Conservation (phyloP, 352 stramenopile genomes). For the Phytophthora sp. region DNA sequence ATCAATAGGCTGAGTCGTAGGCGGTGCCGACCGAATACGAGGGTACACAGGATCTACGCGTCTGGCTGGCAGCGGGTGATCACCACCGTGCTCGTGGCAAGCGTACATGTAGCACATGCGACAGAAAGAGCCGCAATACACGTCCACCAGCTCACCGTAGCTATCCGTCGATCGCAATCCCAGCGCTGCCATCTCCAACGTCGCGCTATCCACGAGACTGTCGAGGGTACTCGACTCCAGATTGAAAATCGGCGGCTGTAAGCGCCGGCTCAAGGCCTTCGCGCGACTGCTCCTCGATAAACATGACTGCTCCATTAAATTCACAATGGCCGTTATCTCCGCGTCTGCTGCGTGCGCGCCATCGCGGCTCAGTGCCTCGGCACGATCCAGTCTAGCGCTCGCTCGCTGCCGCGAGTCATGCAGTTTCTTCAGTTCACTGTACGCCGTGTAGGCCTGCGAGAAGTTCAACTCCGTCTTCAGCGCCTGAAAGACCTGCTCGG, state of each 20-base stretch:
- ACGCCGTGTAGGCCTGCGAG: conserved; percentile 43
- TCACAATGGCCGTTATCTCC: conserved; percentile 20
- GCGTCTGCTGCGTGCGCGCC: background rate
- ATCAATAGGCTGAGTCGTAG: conserved; percentile 7
- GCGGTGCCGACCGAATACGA: conserved; percentile 27
- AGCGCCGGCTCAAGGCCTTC: conserved; percentile 24
- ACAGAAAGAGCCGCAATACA: conserved; percentile 89
- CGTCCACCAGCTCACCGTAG: conserved; percentile 80
- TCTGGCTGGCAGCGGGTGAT: conserved; percentile 62
- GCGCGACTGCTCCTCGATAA: conserved; percentile 17
- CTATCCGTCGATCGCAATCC: conserved; percentile 54
- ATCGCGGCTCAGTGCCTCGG: conserved; percentile 16
- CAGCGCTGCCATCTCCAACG: conserved; percentile 22
- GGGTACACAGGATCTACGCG: conserved; percentile 67
- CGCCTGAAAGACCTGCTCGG: conserved; percentile 41
- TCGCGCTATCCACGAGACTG: conserved; percentile 15
- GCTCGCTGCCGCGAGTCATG: conserved; percentile 20
- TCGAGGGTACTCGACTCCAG: conserved; percentile 65
- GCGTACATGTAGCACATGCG: conserved; percentile 93
- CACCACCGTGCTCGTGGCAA: conserved; percentile 89
- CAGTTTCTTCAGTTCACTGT: conserved; percentile 43
- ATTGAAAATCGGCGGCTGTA: conserved; percentile 49
- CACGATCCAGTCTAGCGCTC: conserved; percentile 5
- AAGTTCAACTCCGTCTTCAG: conserved; percentile 43
- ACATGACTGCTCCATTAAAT: conserved; percentile 20